Conservation (phyloP, 768 basidiomycete species). For the Lactifluus subvellereus region DNA sequence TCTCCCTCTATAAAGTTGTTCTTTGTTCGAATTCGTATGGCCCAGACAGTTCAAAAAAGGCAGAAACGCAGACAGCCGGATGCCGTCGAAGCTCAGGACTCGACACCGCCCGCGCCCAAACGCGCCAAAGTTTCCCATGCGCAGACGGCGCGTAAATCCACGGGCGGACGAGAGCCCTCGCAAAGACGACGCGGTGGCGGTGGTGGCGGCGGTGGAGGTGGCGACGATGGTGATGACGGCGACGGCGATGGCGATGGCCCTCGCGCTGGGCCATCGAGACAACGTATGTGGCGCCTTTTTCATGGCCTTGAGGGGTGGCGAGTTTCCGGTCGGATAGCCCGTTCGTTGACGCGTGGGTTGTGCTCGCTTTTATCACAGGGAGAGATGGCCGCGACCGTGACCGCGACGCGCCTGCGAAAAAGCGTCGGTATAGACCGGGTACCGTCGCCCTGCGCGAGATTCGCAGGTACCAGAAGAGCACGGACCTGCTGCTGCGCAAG, state of each 20-base stretch:
- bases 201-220: not conserved
- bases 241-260: conserved; percentile 2
- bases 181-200: not conserved
- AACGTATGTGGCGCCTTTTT: conserved; percentile 10
- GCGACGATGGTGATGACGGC: not conserved
- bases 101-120: conserved; percentile 42
- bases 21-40: conserved; percentile 39
- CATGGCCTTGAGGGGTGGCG: not conserved
- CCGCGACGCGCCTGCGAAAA: conserved; percentile 32
- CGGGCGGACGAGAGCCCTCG: conserved; percentile 41
- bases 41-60: conserved; percentile 60
- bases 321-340: too few relatives aligned
- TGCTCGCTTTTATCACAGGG: not conserved
- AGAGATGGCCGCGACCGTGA: conserved; percentile 19
- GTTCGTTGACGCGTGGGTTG: conserved; percentile 4
- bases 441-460: conserved; percentile 90
- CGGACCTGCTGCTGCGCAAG: conserved; percentile 80
- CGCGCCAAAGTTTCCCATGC: conserved; percentile 37
- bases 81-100: conserved; percentile 31
- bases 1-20: not conserved
- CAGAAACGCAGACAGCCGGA: conserved; percentile 36
- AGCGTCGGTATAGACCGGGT: conserved; percentile 77
- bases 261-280: conserved; percentile 17
- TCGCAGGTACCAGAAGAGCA: conserved; percentile 89
- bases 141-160: conserved; percentile 77